Evolutionary conservation across 768 basidiomycete genomes (phyloP).

Genomic region (Amanita polypyramis): DNA sequence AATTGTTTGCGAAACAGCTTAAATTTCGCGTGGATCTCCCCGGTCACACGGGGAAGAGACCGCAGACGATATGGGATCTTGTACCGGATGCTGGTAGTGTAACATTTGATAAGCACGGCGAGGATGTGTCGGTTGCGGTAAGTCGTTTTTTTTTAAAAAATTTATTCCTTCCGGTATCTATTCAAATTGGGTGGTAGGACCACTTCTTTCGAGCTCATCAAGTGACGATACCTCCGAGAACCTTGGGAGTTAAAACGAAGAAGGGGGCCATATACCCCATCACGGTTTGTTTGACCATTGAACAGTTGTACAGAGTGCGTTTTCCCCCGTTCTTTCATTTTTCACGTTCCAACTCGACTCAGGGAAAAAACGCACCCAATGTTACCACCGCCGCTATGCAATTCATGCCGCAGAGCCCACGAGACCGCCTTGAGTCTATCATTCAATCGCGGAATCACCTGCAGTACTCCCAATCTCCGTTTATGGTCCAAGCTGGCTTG

Average conservation of each 20-base stretch:
- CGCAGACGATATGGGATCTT: background rate
- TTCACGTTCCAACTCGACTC: background rate
- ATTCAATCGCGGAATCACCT: background rate
- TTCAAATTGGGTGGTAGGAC: no score
- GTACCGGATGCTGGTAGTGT: background rate
- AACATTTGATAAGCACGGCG: conserved; percentile 3
- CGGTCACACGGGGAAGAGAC: background rate
- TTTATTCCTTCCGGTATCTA: no score
- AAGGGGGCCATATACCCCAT: background rate
- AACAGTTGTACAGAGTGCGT: conserved; percentile 3
- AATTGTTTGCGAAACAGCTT: background rate
- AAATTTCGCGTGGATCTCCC: conserved; percentile 3
- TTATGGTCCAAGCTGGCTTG: conserved; percentile 2
- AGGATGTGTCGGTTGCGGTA: conserved; percentile 3
- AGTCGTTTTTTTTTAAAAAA: background rate
- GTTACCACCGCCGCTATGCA: background rate
- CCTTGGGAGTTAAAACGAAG: conserved; percentile 2
- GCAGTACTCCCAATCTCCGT: background rate
- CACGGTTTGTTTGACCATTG: background rate
- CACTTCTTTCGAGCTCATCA: conserved; percentile 3
- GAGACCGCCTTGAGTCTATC: background rate
- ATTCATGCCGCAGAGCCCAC: conserved; percentile 2
- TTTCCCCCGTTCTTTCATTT: background rate
- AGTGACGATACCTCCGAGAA: background rate
- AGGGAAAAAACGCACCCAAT: background rate